A percentile compares a stretch with the other conserved stretches of the same genome.
Conservation (phyloP, 2,329 filamentous ascomycete genomes). For the Penicillium concentricum region DNA sequence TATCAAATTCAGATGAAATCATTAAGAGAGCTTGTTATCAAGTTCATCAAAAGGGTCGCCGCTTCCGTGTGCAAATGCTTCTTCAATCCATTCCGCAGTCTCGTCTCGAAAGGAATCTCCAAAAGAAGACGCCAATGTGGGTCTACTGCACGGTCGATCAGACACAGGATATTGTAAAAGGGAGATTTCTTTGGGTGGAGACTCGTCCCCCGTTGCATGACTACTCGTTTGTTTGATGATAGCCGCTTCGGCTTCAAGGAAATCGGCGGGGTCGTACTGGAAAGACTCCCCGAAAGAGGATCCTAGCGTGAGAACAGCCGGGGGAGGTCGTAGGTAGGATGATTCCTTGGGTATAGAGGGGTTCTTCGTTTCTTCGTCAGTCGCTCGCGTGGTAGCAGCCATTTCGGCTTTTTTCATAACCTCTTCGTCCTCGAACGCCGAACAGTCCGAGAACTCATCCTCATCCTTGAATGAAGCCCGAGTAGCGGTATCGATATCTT, state of each 20-base stretch:
- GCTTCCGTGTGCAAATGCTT: constrained; percentile 17
- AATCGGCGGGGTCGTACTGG: constrained; percentile 29
- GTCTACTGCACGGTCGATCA: background rate
- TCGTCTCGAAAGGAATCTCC: constrained; percentile 37
- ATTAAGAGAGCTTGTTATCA: constrained; percentile 5
- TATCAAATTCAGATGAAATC: background rate
- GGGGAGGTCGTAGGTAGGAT: background rate
- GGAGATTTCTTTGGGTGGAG: background rate
- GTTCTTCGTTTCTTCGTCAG: background rate
- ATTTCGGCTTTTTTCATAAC: constrained; percentile 26
- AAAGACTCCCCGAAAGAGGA: constrained; percentile 25
- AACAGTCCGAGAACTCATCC: constrained; percentile 37
- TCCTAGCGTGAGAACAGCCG: background rate
- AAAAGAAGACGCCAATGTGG: constrained; percentile 10
- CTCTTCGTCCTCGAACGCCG: constrained; percentile 32
- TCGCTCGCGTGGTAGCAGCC: constrained; percentile 5
- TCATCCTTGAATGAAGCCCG: constrained; percentile 18
- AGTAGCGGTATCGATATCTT: background rate
- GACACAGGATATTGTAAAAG: background rate
- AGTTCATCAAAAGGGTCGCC: constrained; percentile 21
- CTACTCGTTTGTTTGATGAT: constrained; percentile 15
- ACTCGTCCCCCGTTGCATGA: background rate
- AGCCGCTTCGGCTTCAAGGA: constrained; percentile 22
- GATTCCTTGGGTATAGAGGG: background rate
- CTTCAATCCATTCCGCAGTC: constrained; percentile 31